Evolutionary conservation across 2,329 filamentous ascomycete genomes (phyloP).

Genomic region (Alternaria rosae): DNA sequence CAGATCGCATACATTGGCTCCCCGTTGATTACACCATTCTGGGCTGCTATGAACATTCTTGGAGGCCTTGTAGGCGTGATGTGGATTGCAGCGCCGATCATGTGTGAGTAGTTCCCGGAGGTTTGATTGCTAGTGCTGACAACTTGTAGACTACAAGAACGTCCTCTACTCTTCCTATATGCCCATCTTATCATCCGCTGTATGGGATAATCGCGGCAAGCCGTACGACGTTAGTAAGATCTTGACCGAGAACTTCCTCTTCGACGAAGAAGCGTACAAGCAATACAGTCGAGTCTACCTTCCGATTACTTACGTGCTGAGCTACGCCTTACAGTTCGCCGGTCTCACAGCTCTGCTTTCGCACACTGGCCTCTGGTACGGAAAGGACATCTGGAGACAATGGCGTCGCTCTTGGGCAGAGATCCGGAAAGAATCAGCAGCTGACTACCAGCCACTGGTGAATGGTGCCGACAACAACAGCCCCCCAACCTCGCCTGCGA

Average conservation of each 20-base stretch:
- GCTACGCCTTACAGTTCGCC: constrained; percentile 86
- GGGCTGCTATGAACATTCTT: constrained; percentile 85
- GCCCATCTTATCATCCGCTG: constrained; percentile 82
- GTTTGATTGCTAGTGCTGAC: constrained; percentile 7
- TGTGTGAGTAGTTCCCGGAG: constrained; percentile 57
- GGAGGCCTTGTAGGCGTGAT: constrained; percentile 81
- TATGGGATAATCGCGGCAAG: constrained; percentile 84
- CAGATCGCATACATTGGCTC: constrained; percentile 89
- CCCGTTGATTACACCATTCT: constrained; percentile 82
- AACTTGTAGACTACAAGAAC: constrained; percentile 70
- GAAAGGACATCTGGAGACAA: constrained; percentile 79
- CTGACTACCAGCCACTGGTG: constrained; percentile 46
- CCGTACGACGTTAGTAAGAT: constrained; percentile 84
- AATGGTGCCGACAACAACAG: constrained; percentile 45
- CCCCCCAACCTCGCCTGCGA: constrained; percentile 27
- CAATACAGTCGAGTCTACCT: constrained; percentile 85
- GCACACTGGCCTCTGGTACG: constrained; percentile 85
- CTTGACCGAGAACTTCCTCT: constrained; percentile 77
- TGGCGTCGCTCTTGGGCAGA: constrained; percentile 75
- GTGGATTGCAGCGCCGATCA: constrained; percentile 81
- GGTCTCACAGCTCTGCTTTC: constrained; percentile 80
- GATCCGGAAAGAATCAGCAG: constrained; percentile 52
- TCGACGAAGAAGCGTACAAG: constrained; percentile 77
- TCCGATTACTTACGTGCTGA: constrained; percentile 86
- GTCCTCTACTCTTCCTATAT: constrained; percentile 83